Conservation (phyloP, 192 early-diverging fungal genomes). For the Coemansia sp. region DNA sequence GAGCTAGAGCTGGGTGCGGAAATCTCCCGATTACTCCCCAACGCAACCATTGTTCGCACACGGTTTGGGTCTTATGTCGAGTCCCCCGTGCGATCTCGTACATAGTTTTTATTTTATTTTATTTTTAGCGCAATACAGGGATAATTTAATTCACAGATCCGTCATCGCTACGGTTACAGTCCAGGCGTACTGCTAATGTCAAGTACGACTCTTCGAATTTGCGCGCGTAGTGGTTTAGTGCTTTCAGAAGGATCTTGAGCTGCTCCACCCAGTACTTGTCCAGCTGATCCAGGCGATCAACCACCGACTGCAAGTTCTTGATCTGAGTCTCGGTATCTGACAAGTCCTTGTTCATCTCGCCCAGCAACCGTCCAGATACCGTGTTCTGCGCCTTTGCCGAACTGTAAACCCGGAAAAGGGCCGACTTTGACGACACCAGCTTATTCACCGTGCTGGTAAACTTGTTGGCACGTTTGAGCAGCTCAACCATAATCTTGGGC, state of each 20-base stretch:
- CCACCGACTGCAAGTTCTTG: slow-evolving; percentile 28
- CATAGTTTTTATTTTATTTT: neutral
- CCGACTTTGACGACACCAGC: slow-evolving; percentile 24
- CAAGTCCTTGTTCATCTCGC: slow-evolving; percentile 16
- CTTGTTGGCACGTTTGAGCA: slow-evolving; percentile 39
- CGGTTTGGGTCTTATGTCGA: slow-evolving; percentile 42
- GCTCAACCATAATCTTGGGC: slow-evolving; percentile 61
- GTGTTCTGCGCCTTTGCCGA: slow-evolving; percentile 36
- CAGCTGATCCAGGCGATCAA: slow-evolving; percentile 42
- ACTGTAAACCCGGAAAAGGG: slow-evolving; percentile 21
- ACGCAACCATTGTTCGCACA: slow-evolving; percentile 25
- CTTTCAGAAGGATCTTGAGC: slow-evolving; percentile 70
- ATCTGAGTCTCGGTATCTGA: slow-evolving; percentile 22
- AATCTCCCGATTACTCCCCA: slow-evolving; percentile 18
- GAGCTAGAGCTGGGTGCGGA: slow-evolving; percentile 13
- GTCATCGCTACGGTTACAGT: slow-evolving; percentile 31
- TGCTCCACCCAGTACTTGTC: slow-evolving; percentile 63
- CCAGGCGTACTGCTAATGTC: slow-evolving; percentile 46
- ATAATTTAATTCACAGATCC: neutral
- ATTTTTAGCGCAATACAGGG: neutral
- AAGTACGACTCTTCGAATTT: slow-evolving; percentile 79
- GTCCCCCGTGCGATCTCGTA: slow-evolving; percentile 4
- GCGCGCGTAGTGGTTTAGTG: slow-evolving; percentile 75
- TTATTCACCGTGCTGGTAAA: slow-evolving; percentile 22
- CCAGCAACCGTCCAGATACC: slow-evolving; percentile 20